Base-by-base conservation (phyloP, 345 rosid species). In the Citrus australasica region DNA sequence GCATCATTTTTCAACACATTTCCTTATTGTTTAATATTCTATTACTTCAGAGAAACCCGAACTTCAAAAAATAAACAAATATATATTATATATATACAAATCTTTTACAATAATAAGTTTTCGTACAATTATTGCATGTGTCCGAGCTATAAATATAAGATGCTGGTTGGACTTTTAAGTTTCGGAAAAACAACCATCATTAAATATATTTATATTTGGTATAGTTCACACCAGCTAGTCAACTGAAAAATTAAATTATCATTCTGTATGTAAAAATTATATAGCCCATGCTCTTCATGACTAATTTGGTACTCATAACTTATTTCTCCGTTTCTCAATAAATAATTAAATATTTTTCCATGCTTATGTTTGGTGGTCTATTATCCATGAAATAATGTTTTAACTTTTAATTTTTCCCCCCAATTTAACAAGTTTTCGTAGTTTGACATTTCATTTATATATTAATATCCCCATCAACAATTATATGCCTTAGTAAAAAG, bases 361-460 rank as follows among this genome's bases (percentile, higher is more conserved):
- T 42, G n/a, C 14, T 13, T 14, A 53, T 64, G 58, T 56, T 37
- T 1, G 40, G 40, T 7, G 40, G 9, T 37, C 40, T 6, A 35
- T 35, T 6, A 35, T 35, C 37, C 37, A 35, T 35, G 37, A 35
- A 35, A 35, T 35, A 35, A 35, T 35, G 37, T 37, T 7, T 6
- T 37, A 37, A 37, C 7, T 37, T 7, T 37, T 1, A 37, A 6
- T 37, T 37, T 35, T 7, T 1, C 2, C 40, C 40, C 40, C 48
- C 14, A 42, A 42, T 42, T 2, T 9, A 28, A 56, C 14, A 6
- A 73, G 30, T 25, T 75, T 51, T 46, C 42, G 74, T 70, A 66
- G 55, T 76, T 79, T 70, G 77, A 71, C 71, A 71, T 35, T 80
- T 63, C 27, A 75, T 69, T 69, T 46, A 16, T 73, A 73, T 74